Base-by-base conservation (phyloP, 495 filamentous ascomycete species). In the Penicillium argentinense region DNA sequence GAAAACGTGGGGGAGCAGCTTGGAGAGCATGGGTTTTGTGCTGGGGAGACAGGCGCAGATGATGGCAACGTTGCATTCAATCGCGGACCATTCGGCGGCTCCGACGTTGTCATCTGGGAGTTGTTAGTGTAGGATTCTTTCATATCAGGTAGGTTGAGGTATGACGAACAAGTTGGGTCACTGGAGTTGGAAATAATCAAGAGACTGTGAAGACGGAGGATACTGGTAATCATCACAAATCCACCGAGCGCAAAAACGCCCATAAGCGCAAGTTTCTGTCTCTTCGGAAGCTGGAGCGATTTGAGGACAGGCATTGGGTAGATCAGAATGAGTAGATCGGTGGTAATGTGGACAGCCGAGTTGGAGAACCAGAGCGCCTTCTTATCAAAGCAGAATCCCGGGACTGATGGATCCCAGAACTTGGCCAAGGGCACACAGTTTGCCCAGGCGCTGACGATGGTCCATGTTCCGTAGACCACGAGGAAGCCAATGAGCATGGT, bases 31-130 rank as follows among this genome's bases (percentile, higher is more conserved):
- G 9, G 79, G 74, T 5, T 76, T 68, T 4, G 78, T 69, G 17
- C 73, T 76, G n/a, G 80, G 77, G 13, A 83, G 72, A 50, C 71
- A 80, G 42, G 74, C 72, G 54, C 77, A 82, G 43, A 75, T 76
- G 27, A 83, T 79, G 23, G 76, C 79, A 9, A 78, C 74, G 47
- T 74, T 79, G 25, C 79, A 68, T 62, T 84, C 80, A 30, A 77
- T 63, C 33, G 73, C 71, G 13, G 77, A 78, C 81, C 81, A 84
- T 47, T 69, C 73, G 0, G 77, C 80, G 4, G 71, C 69, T 30
- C 74, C 69, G 23, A 77, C 67, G 54, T 80, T 80, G 47, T 80
- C 75, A 56, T 69, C 68, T 73, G 32, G 17, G 9, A 2, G 13
- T 9, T n/a, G 18, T 38, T 37, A 14, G 23, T 39, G 43, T 49